Evolutionary conservation across 164 flowering plant genomes (phyloP).

Genomic region (Macadamia integrifolia): DNA sequence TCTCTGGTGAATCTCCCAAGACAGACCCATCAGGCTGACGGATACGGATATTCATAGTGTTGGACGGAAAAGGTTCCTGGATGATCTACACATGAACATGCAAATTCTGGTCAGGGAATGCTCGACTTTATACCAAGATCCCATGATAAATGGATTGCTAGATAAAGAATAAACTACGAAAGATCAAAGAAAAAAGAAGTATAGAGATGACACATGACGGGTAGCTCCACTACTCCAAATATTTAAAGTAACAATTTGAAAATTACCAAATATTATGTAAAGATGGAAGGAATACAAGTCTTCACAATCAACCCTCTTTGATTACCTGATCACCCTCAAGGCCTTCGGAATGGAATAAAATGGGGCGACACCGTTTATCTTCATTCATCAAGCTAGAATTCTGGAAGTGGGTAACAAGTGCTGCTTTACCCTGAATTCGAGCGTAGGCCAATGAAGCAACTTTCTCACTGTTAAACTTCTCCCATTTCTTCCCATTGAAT

Average conservation of each 20-base stretch:
- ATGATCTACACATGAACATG: conserved; percentile 12
- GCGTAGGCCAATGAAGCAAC: conserved; percentile 98
- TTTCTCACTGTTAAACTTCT: conserved; percentile 96
- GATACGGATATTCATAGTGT: conserved; percentile 51
- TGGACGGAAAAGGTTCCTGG: conserved; percentile 55
- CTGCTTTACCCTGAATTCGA: conserved; percentile 89
- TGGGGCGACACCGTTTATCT: conserved; percentile 97
- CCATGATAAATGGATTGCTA: neutral
- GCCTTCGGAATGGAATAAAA: conserved; percentile 73
- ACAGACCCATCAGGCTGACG: conserved; percentile 65
- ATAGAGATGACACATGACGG: neutral
- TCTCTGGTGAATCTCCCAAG: conserved; percentile 49
- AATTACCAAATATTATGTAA: neutral
- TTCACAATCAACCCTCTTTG: neutral
- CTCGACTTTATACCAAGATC: too few relatives aligned
- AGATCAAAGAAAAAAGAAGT: neutral
- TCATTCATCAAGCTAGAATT: conserved; percentile 99
- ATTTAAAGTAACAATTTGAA: neutral
- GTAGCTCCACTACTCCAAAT: neutral
- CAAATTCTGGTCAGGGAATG: conserved; percentile 1
- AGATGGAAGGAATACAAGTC: neutral
- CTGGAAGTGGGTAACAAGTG: conserved; percentile 88
- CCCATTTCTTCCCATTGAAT: conserved; percentile 96
- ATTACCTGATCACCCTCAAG: conserved; percentile 67
- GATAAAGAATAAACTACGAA: neutral